These are phyloP conservation scores for Sisymbrium altissimum DNA, from an alignment of 345 rosid species.

Conservation along the genomic window DNA sequence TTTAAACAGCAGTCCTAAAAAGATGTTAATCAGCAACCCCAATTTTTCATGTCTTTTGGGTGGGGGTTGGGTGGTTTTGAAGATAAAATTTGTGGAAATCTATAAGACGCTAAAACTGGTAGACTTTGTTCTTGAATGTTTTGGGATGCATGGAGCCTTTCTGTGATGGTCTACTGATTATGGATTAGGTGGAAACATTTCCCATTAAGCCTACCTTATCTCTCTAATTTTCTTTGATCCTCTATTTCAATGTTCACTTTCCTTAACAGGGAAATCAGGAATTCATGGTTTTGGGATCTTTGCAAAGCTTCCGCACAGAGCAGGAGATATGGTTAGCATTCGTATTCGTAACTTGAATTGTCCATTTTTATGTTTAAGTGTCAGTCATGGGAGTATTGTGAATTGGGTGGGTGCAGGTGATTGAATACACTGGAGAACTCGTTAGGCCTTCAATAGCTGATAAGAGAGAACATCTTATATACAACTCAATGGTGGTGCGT, in stretches of 20 bases:
- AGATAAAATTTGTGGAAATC: background rate
- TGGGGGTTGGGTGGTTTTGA: background rate
- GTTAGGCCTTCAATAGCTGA: conserved; percentile 96
- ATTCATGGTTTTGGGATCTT: conserved; percentile 99
- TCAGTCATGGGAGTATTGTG: conserved; percentile 6
- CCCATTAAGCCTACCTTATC: background rate
- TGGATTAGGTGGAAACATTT: background rate
- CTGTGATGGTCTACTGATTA: background rate
- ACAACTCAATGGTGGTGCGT: conserved; percentile 97
- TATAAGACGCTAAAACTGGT: background rate
- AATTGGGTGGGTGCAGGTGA: conserved; percentile 50
- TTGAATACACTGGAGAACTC: conserved; percentile 95
- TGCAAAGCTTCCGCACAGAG: conserved; percentile 89
- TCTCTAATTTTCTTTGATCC: background rate
- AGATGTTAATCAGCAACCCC: background rate
- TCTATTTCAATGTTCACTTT: background rate
- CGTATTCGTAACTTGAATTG: conserved; percentile 10
- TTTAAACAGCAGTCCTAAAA: background rate
- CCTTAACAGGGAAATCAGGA: conserved; percentile 79
- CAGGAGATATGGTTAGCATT: conserved; percentile 89
- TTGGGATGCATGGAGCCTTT: background rate
- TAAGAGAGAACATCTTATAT: conserved; percentile 89
- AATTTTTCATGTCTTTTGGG: background rate
- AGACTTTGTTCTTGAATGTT: background rate
- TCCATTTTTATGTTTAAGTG: background rate